Evolutionary conservation across 495 filamentous ascomycete species (phyloP).

Genomic region (Aspergillus nidulans): DNA sequence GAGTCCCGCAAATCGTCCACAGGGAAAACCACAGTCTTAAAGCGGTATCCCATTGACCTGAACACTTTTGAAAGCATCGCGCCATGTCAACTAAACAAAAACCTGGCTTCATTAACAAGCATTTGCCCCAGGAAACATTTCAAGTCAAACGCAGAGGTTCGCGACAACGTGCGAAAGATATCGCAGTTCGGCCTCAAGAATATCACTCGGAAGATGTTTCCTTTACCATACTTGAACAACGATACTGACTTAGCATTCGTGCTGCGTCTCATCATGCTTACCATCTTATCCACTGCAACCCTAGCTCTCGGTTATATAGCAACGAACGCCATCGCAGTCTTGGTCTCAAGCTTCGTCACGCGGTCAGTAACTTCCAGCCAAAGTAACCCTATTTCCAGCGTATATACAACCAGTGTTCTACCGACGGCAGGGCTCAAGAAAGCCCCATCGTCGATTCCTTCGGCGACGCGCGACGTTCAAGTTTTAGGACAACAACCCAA

Average conservation of each 20-base stretch:
- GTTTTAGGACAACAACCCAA: conserved; percentile 10
- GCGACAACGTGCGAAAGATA: conserved; percentile 10
- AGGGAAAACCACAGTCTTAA: conserved; percentile 46
- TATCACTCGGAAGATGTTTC: conserved; percentile 26
- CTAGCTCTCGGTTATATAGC: conserved; percentile 33
- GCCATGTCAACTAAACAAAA: conserved; percentile 68
- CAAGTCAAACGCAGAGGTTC: conserved; percentile 20
- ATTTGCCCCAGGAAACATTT: conserved; percentile 33
- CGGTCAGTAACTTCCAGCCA: conserved; percentile 23
- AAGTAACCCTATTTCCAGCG: conserved; percentile 11
- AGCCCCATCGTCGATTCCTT: conserved; percentile 22
- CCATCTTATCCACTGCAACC: conserved; percentile 36
- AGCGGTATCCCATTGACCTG: conserved; percentile 67
- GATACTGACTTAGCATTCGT: conserved; percentile 35
- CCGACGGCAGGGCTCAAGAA: conserved; percentile 18
- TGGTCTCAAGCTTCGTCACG: conserved; percentile 25
- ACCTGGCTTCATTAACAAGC: conserved; percentile 63
- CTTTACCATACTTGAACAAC: conserved; percentile 27
- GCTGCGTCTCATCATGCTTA: conserved; percentile 37
- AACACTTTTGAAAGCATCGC: conserved; percentile 68
- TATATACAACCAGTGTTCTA: conserved; percentile 17
- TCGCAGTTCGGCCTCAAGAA: conserved; percentile 23
- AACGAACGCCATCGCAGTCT: conserved; percentile 21
- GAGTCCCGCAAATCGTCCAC: conserved; percentile 55
- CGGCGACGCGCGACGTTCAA: conserved; percentile 18